phyloP scores from a whole-genome alignment of 768 basidiomycete species.

The Punctularia strigosozonata region DNA sequence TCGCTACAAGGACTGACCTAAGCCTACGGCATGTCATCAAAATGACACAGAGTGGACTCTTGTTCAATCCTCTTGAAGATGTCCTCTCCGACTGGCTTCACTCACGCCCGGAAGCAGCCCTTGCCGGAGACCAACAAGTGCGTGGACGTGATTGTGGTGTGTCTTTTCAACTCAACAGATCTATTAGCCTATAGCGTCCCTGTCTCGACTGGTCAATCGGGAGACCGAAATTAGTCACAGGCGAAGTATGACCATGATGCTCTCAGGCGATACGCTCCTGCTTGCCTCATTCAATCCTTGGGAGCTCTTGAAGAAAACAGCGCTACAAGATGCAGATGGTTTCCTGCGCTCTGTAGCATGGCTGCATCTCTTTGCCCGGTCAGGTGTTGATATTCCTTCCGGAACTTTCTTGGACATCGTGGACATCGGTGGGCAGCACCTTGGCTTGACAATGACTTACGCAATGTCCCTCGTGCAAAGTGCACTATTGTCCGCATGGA shows the following conservation, averaged over 20 bases:
- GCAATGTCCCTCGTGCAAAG: conserved; percentile 44
- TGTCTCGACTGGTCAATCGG: conserved; percentile 45
- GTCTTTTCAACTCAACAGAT: conserved; percentile 3
- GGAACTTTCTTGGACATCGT: too few species aligned
- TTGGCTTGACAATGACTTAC: too few species aligned
- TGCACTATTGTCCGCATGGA: conserved; percentile 46
- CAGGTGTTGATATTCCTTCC: conserved; percentile 58
- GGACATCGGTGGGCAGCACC: too few species aligned
- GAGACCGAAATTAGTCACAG: conserved; percentile 35
- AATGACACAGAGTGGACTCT: conserved; percentile 37
- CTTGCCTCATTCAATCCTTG: conserved; percentile 37
- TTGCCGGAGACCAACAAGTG: too few species aligned
- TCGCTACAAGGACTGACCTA: too few species aligned
- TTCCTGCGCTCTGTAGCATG: conserved; percentile 40
- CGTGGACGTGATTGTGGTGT: too few species aligned
- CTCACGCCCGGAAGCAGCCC: too few species aligned
- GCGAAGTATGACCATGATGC: conserved; percentile 20
- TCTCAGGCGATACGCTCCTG: conserved; percentile 18
- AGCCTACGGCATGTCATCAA: conserved; percentile 41
- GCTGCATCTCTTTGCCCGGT: conserved; percentile 48
- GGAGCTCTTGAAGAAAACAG: conserved; percentile 32
- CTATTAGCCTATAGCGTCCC: conserved; percentile 35
- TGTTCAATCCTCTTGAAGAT: conserved; percentile 46
- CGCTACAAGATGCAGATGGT: conserved; percentile 28
- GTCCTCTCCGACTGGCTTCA: conserved; percentile 53